Base-by-base conservation (phyloP, 2,329 filamentous ascomycete species). In the Hypoxylon sp. region DNA sequence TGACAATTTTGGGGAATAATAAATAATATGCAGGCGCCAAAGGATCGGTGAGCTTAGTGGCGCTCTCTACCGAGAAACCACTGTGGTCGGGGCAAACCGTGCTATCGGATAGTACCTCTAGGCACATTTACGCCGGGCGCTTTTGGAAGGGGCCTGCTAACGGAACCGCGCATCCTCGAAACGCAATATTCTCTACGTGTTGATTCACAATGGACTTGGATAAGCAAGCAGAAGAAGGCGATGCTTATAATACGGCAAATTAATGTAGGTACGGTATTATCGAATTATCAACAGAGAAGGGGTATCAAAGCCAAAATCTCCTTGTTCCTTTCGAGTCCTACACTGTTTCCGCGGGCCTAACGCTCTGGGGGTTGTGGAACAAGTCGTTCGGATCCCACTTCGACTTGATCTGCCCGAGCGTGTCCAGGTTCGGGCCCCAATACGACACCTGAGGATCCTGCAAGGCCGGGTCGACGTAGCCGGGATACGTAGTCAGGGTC, bases 301-400 rank as follows among this genome's bases (percentile, higher is more conserved):
- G 68, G 62, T 65, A 72, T 68, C 68, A 67, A 62, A 29, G 46
- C 58, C 55, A 59, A 68, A 60, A 53, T 55, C 50, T 58, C 58
- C 31, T 54, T 19, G 6, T 32, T n/a, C 52, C 53, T 10, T 31
- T 37, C 29, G 58, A 67, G 29, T 50, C 57, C 55, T 62, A 64
- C 8, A 55, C 60, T 21, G 60, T 70, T 27, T 71, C 58, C 17
- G 24, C 70, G 2, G 74, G 72, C 37, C 76, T 76, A n/a, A 87
- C 79, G 69, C 84, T 89, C 75, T 89, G 87, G 0, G 87, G 87
- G 67, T 90, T 89, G 54, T 84, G 83, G 70, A 90, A 90, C 0
- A 87, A 57, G 66, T 89, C 83, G 0, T 75, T 71, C 0, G 87
- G 84, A 72, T 90, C 88, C 76, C 84, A 84, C 1, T 75, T 78